Base-by-base conservation (phyloP, 1,284 basidiomycete species). In the Xerocomus minutiporus region DNA sequence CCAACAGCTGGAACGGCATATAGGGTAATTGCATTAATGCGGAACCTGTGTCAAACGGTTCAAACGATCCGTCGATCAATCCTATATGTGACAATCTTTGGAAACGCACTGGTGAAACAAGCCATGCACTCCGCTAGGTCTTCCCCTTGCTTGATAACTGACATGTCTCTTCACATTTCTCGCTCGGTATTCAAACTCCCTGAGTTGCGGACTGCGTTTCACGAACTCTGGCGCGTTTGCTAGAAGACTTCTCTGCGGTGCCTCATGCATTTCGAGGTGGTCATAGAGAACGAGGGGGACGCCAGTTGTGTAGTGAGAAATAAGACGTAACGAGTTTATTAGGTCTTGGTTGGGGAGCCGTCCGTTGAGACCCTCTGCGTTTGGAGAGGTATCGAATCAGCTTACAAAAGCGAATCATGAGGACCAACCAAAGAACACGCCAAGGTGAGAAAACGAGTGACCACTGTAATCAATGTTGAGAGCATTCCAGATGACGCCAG, bases 321-420 rank as follows among this genome's bases (percentile, higher is more conserved):
- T 90, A 32, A 84, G 71, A 3, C 82, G 75, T 43, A 93, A 79
- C 0, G 92, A 88, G 68, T 97, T 97, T 60, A 97, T 72, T 1
- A 97, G 78, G 68, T 99, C 96, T 71, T 97, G 93, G 65, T 99
- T 99, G 0, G 97, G 95, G 42, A 98, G 74, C 29, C 93, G 88
- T 4, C 95, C 96, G 67, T 98, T 96, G 5, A 93, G 76, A 7
- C 96, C 97, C 79, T 99, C 96, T 96, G 62, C n/a, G 20, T 49
- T 47, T 43, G 5, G 6, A 8, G 40, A 17, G n/a, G 25, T 13
- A 4, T 49, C 8, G 8, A 11, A 29, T 51, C 26, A 41, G 20
- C 8, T 35, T 46, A 38, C 4, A 36, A 39, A 13, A n/a, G n/a
- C 41, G 4, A 28, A 35, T 8, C 34, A 47, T n/a, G 36, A 40